Conservation (phyloP, 257 asterid species). For the Solanum chmielewskii region DNA sequence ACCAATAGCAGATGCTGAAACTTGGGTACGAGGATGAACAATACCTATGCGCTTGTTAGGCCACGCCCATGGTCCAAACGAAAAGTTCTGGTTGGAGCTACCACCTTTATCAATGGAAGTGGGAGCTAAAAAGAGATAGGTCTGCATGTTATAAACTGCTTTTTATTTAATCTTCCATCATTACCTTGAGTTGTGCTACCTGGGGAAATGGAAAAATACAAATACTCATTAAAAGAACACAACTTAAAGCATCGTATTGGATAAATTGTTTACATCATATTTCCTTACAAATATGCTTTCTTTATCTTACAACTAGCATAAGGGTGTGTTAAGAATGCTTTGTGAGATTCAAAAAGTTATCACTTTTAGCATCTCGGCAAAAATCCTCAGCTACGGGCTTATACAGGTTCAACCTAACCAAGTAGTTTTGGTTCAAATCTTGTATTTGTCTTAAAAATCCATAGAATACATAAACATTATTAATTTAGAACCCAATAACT, state of each 20-base stretch:
- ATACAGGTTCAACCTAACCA: neutral
- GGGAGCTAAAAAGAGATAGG: neutral
- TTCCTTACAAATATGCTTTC: neutral
- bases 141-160: neutral
- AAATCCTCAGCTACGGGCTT: neutral
- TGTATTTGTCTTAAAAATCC: neutral
- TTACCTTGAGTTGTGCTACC: neutral
- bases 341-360: neutral
- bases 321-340: neutral
- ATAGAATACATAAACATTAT: neutral
- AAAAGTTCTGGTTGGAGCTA: neutral
- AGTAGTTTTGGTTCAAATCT: neutral
- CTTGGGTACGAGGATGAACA: neutral
- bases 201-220: neutral
- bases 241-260: neutral
- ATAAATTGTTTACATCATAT: neutral
- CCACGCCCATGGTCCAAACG: neutral
- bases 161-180: neutral
- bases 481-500: neutral
- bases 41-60: neutral
- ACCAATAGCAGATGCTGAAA: conserved; percentile 26
- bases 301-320: neutral
- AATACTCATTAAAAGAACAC: neutral
- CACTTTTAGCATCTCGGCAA: neutral
- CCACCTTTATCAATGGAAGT: neutral